Conservation (phyloP, 306 rosid genomes). For the Quercus agrifolia region DNA sequence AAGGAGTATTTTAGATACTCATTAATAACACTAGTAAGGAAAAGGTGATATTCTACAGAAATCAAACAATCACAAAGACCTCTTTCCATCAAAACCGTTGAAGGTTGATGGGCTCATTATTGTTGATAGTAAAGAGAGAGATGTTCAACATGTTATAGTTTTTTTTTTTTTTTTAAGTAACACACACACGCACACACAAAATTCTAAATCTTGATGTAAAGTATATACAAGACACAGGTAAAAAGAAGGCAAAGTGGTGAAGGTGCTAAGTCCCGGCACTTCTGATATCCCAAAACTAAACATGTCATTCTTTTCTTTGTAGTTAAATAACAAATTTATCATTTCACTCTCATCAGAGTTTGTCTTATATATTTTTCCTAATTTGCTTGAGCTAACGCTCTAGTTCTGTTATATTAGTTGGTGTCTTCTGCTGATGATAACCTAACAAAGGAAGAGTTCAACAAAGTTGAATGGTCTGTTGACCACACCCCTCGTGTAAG, state of each 20-base stretch:
- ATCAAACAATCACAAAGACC: not conserved
- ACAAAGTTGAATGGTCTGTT: conserved; percentile 79
- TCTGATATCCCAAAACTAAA: not conserved
- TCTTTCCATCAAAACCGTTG: not conserved
- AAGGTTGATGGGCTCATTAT: not conserved
- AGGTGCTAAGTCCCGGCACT: not conserved
- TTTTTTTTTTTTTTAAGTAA: too few species aligned
- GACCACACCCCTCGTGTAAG: conserved; percentile 70
- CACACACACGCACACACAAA: too few species aligned
- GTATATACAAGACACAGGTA: not conserved
- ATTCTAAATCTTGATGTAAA: not conserved
- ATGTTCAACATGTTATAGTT: not conserved
- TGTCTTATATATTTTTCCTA: conserved; percentile 4
- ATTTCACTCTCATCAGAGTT: not conserved
- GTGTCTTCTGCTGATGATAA: conserved; percentile 35
- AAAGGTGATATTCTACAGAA: not conserved
- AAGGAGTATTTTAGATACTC: not conserved
- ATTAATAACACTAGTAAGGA: not conserved
- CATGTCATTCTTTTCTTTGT: not conserved
- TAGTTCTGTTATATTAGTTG: conserved; percentile 45
- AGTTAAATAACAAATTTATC: not conserved
- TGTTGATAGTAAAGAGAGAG: not conserved
- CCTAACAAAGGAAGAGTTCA: conserved; percentile 72
- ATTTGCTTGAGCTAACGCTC: conserved; percentile 13
- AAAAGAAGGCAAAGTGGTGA: not conserved